Conservation (phyloP, 2,329 filamentous ascomycete genomes). For the Paraphaeosphaeria sporulosa region DNA sequence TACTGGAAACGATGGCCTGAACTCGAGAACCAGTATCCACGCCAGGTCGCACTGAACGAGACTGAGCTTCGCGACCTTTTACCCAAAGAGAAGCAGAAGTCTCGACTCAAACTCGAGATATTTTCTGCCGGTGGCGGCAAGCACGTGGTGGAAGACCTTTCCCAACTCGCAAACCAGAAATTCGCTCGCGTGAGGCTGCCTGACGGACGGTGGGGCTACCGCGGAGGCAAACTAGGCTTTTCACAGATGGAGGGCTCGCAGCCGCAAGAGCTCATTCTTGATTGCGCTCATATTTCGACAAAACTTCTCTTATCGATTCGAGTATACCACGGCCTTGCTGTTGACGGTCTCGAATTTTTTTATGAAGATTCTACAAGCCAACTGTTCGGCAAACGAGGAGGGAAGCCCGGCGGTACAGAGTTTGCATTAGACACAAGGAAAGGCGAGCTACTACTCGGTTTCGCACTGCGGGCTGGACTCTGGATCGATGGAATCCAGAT, state of each 20-base stretch:
- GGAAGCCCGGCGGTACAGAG: conserved; percentile 72
- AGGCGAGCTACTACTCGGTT: conserved; percentile 87
- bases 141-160: conserved; percentile 80
- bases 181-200: conserved; percentile 76
- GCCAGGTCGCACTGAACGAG: conserved; percentile 78
- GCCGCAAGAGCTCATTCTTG: conserved; percentile 76
- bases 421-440: conserved; percentile 85
- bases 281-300: conserved; percentile 68
- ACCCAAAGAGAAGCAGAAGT: conserved; percentile 75
- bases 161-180: conserved; percentile 70
- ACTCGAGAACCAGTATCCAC: conserved; percentile 66
- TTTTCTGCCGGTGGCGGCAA: conserved; percentile 79
- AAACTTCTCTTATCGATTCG: conserved; percentile 78
- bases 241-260: conserved; percentile 75
- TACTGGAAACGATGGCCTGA: conserved; percentile 82
- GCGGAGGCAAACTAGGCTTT: conserved; percentile 75
- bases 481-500: conserved; percentile 92
- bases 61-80: conserved; percentile 74
- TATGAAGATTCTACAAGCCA: conserved; percentile 88
- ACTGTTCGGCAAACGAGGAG: conserved; percentile 83
- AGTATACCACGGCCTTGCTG: conserved; percentile 76
- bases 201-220: conserved; percentile 76
- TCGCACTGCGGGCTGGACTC: conserved; percentile 78
- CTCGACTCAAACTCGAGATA: conserved; percentile 73
- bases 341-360: conserved; percentile 90